Percentiles rank a stretch among this genome's conserved stretches.
phyloP scores from a whole-genome alignment of 2,329 filamentous ascomycete genomes.

The Furcasterigmium sp. region DNA sequence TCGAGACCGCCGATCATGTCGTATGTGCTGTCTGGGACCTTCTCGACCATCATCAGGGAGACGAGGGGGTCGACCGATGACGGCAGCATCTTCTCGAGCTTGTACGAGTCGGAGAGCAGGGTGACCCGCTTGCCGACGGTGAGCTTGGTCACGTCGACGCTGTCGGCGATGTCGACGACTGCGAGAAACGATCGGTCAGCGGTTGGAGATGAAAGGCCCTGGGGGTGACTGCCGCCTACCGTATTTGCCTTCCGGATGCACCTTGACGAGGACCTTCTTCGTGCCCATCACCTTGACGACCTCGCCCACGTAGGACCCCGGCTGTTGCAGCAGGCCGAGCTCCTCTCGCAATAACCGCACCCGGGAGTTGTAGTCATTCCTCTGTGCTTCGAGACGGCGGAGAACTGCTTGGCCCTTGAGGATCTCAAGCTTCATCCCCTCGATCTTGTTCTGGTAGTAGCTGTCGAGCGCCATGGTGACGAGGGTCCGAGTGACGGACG shows the following conservation, averaged over 20 bases:
- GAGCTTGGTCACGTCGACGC: slow-evolving; percentile 91
- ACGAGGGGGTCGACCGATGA: slow-evolving; percentile 98
- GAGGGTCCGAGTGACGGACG: slow-evolving; percentile 9
- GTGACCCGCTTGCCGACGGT: slow-evolving; percentile 97
- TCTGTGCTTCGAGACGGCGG: slow-evolving; percentile 90
- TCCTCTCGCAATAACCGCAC: slow-evolving; percentile 93
- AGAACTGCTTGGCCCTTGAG: slow-evolving; percentile 96
- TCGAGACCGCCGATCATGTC: slow-evolving; percentile 99
- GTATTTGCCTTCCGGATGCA: slow-evolving; percentile 99
- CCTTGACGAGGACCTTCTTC: slow-evolving; percentile 98
- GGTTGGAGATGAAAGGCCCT: background rate
- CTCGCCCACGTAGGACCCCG: slow-evolving; percentile 95
- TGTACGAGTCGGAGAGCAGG: slow-evolving; percentile 94
- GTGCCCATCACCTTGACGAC: slow-evolving; percentile 99
- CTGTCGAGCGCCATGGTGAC: slow-evolving; percentile 94
- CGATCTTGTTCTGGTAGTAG: slow-evolving; percentile 99
- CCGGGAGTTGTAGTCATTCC: slow-evolving; percentile 98
- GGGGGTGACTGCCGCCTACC: slow-evolving; percentile 49
- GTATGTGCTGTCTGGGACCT: slow-evolving; percentile 98
- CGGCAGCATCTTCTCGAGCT: slow-evolving; percentile 96
- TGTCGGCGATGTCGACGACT: slow-evolving; percentile 96
- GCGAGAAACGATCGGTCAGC: background rate
- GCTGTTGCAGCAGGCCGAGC: slow-evolving; percentile 91
- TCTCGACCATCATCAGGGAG: slow-evolving; percentile 99
- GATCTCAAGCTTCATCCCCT: slow-evolving; percentile 99